Base-by-base conservation (phyloP, 2,329 filamentous ascomycete species). In the Tetracladium maxilliforme region DNA sequence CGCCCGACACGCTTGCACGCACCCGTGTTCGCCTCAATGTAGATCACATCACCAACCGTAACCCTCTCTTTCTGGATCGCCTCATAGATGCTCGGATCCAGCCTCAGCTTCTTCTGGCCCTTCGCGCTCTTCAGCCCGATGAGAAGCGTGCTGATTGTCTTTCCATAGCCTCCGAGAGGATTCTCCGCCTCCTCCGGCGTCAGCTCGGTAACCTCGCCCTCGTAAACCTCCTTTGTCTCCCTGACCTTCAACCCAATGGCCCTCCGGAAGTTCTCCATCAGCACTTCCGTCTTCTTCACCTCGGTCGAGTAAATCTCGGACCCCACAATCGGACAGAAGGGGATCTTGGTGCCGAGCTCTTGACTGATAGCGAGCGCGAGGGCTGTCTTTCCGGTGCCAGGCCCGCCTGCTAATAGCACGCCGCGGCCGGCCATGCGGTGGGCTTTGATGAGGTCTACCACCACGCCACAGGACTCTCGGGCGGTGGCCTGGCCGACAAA, bases 191-290 rank as follows among this genome's bases (percentile, higher is more conserved):
- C 90, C 56, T 98, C 90, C 19, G 90, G 90, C 16, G 87, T 93
- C 39, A 98, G 71, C 54, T 98, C 90, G 37, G 83, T 94, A 29
- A 98, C 90, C 56, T 98, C 90, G 47, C 90, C 90, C 58, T 98
- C 90, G 56, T 95, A 98, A 30, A 98, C 87, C 56, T 98, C 90
- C 56, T 98, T 98, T 26, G 87, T 94, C 64, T 98, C 90, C 44
- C 90, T 83, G 38, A 98, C 90, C 47, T 92, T 86, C 38, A 98
- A 66, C 17, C 87, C 90, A 51, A 98, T 98, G 30, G 90, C 90
- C 47, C 90, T 69, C 48, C 90, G 71, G 54, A 98, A 98, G 60
- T 95, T 95, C 64, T 98, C 90, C 90, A 95, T 95, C 48, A 98
- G 60, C 38, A 92, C 79, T 54, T 98, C 90, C 24, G 90, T 98